phyloP scores from a whole-genome alignment of 148 eudicot species.

The Fagopyrum esculentum region DNA sequence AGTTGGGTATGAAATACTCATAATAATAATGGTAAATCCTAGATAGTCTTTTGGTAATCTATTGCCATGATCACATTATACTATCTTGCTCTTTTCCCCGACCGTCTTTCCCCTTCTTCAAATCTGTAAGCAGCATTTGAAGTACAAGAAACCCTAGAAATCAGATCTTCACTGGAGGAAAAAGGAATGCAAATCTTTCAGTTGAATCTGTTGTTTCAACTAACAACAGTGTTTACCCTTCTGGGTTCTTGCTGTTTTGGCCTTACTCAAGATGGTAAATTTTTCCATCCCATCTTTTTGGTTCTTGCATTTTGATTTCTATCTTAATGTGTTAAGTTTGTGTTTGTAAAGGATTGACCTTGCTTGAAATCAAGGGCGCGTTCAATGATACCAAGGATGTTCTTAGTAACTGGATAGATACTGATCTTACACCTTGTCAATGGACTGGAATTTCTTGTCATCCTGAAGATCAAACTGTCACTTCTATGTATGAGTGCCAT shows the following conservation, averaged over 20 bases:
- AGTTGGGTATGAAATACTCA: not conserved
- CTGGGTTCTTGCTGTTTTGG: slow-evolving; percentile 51
- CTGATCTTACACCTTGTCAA: slow-evolving; percentile 71
- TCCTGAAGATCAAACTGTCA: slow-evolving; percentile 54
- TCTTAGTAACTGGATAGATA: slow-evolving; percentile 68
- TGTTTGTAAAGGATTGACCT: slow-evolving; percentile 40
- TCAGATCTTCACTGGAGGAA: slow-evolving; percentile 10
- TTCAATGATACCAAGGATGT: slow-evolving; percentile 67
- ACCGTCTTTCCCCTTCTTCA: not conserved
- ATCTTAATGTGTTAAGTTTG: slow-evolving; percentile 5
- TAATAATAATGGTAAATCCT: not conserved
- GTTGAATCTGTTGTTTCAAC: slow-evolving; percentile 28
- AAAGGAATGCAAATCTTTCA: slow-evolving; percentile 39
- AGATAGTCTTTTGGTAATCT: slow-evolving; percentile 7
- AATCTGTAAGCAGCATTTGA: not conserved
- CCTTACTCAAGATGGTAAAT: slow-evolving; percentile 77
- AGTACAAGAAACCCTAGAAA: slow-evolving; percentile 10
- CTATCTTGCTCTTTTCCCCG: not conserved
- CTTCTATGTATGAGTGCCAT: slow-evolving; percentile 44
- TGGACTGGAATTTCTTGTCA: slow-evolving; percentile 92
- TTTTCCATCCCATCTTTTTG: not conserved
- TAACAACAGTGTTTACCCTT: slow-evolving; percentile 37
- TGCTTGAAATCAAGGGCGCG: slow-evolving; percentile 67
- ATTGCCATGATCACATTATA: slow-evolving; percentile 15
- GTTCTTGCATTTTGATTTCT: not conserved